A percentile compares a stretch with the other conserved stretches of the same genome.
Conservation (phyloP, 192 early-diverging fungal genomes). For the Rhizophagus sp. region DNA sequence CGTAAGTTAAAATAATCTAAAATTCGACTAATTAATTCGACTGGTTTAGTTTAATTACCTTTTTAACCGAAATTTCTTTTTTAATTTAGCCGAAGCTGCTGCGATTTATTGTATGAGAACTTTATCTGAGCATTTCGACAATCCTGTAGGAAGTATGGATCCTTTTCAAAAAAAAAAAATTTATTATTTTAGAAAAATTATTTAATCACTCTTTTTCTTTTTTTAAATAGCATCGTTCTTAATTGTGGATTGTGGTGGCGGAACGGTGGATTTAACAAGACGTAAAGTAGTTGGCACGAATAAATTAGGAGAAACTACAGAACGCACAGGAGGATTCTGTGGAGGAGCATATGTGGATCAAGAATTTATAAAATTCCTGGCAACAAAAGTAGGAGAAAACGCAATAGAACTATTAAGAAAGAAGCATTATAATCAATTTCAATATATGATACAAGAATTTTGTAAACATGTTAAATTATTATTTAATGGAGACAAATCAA, state of each 20-base stretch:
- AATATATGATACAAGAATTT: slow-evolving; percentile 22
- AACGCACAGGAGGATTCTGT: slow-evolving; percentile 17
- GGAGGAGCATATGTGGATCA: slow-evolving; percentile 17
- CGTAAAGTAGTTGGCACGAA: neutral
- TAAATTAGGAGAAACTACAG: slow-evolving; percentile 19
- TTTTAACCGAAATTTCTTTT: neutral
- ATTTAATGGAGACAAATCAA: neutral
- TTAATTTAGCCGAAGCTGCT: slow-evolving; percentile 24
- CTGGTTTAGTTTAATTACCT: neutral
- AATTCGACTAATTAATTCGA: neutral
- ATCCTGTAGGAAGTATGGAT: neutral
- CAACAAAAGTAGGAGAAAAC: neutral
- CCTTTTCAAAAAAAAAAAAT: neutral
- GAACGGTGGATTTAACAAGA: slow-evolving; percentile 36
- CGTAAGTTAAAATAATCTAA: neutral
- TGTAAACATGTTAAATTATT: slow-evolving; percentile 7
- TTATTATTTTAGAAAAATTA: neutral
- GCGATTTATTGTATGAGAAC: slow-evolving; percentile 16
- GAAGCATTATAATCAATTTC: slow-evolving; percentile 21
- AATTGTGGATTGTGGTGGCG: slow-evolving; percentile 33
- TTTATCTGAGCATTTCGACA: neutral
- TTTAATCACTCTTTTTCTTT: neutral
- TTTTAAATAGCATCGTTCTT: slow-evolving; percentile 18
- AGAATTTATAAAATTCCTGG: slow-evolving; percentile 26
- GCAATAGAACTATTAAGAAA: slow-evolving; percentile 6